phyloP scores from a whole-genome alignment of 2,329 filamentous ascomycete species.

The Zarea fungicola region DNA sequence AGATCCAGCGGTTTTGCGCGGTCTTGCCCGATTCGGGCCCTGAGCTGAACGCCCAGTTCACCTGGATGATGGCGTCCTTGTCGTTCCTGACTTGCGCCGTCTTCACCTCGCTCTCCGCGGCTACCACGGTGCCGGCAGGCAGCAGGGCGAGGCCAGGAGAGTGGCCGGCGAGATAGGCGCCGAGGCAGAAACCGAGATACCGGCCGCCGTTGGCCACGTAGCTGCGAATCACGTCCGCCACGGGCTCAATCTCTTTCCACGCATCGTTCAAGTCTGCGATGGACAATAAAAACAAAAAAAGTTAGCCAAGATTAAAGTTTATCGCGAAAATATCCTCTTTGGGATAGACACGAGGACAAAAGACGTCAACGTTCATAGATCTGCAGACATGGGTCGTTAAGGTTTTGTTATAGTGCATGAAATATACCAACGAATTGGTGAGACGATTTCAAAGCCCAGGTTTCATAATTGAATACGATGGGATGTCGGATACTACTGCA shows the following conservation, averaged over 20 bases:
- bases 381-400: too few relatives aligned
- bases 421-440: too few relatives aligned
- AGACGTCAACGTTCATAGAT: too few relatives aligned
- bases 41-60: slow-evolving; percentile 21
- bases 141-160: slow-evolving; percentile 20
- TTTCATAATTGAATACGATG: too few relatives aligned
- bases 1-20: slow-evolving; percentile 18
- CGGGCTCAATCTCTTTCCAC: slow-evolving; percentile 15
- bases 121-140: slow-evolving; percentile 10
- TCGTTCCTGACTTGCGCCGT: slow-evolving; percentile 17
- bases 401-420: too few relatives aligned
- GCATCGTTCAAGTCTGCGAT: slow-evolving; percentile 18
- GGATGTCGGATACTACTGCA: too few relatives aligned
- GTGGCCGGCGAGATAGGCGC: slow-evolving; percentile 22
- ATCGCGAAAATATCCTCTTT: too few relatives aligned
- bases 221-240: slow-evolving; percentile 13
- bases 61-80: slow-evolving; percentile 20
- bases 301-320: too few relatives aligned
- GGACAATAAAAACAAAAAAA: background rate
- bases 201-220: slow-evolving; percentile 21
- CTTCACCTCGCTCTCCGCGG: slow-evolving; percentile 12
- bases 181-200: slow-evolving; percentile 24
- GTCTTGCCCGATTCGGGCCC: slow-evolving; percentile 12
- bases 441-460: too few relatives aligned
- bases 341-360: too few relatives aligned